Base-by-base conservation (phyloP, 2,329 filamentous ascomycete species). In the Colletotrichum nymphaeae region DNA sequence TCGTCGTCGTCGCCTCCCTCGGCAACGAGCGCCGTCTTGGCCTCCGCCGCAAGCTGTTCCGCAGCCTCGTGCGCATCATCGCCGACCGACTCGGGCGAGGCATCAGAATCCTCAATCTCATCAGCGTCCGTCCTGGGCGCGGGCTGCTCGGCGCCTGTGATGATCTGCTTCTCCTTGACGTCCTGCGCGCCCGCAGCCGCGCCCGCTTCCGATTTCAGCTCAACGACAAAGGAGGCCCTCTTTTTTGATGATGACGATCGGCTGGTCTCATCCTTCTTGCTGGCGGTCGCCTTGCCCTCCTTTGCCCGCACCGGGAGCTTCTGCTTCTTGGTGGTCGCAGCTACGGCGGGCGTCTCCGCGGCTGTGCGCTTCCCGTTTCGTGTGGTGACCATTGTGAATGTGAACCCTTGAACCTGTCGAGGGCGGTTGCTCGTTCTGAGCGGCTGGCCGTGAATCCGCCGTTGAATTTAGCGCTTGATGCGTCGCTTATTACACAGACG, bases 301-400 rank as follows among this genome's bases (percentile, higher is more conserved):
- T 80, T 84, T 72, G 78, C 78, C 42, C 83, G 79, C 57, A 84
- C 78, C 3, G 82, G 80, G 6, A 83, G 78, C 56, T 82, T 82
- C 69, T 77, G 67, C 53, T 65, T 65, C 67, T 57, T 65, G 52
- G 67, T 30, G 16, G 52, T 65, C 46, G 37, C 26, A 8, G 42
- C 16, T 52, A 57, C 67, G 22, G 32, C 53, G 8, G 67, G 49
- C 9, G 53, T 46, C 26, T 73, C 71, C 56, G 63, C 62, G 30
- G 66, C 71, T 52, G 70, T 64, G 67, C 75, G 76, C 64, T 70
- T 63, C 28, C 69, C 60, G 28, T 75, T 76, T 37, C 75, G 53
- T 56, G 75, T 76, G 55, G 71, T 72, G 53, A 75, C 75, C 75
- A 76, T 76, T 22, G 35, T 67, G 62, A 49, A 8, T 70, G 12